phyloP scores from a whole-genome alignment of 176 grass and related monocot species.

The Hsuehochloa calcarea region DNA sequence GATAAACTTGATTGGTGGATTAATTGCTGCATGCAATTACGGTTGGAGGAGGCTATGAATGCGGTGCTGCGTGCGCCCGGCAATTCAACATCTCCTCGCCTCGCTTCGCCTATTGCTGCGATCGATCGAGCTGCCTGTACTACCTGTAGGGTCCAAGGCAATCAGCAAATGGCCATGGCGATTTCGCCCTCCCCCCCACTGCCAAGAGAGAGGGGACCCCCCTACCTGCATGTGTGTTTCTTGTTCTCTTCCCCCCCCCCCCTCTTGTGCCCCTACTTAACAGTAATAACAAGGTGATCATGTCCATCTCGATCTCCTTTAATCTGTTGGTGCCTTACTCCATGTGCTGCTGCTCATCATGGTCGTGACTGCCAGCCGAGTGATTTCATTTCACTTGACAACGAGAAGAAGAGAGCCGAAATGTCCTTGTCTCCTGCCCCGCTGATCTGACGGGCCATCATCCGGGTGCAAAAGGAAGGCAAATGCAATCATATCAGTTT shows the following conservation, averaged over 20 bases:
- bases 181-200: too few relatives aligned
- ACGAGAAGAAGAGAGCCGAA: background rate
- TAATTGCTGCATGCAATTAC: constrained; percentile 32
- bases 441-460: too few relatives aligned
- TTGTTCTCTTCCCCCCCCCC: too few relatives aligned
- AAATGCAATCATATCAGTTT: too few relatives aligned
- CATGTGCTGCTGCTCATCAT: background rate
- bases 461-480: too few relatives aligned
- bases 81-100: background rate
- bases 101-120: background rate
- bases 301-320: too few relatives aligned
- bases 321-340: too few relatives aligned
- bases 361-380: too few relatives aligned
- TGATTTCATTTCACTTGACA: background rate
- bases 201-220: too few relatives aligned
- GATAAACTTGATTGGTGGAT: background rate
- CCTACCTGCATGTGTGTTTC: too few relatives aligned
- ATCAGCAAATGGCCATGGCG: background rate
- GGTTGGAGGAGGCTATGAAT: constrained; percentile 14
- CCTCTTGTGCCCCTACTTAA: too few relatives aligned
- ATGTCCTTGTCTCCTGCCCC: background rate
- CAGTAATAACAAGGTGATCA: background rate
- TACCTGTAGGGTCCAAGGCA: background rate
- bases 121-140: background rate
- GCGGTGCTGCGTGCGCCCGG: background rate